These are phyloP conservation scores for Pyrenophora teres DNA, from an alignment of 2,329 filamentous ascomycete genomes.

Conservation along the genomic window DNA sequence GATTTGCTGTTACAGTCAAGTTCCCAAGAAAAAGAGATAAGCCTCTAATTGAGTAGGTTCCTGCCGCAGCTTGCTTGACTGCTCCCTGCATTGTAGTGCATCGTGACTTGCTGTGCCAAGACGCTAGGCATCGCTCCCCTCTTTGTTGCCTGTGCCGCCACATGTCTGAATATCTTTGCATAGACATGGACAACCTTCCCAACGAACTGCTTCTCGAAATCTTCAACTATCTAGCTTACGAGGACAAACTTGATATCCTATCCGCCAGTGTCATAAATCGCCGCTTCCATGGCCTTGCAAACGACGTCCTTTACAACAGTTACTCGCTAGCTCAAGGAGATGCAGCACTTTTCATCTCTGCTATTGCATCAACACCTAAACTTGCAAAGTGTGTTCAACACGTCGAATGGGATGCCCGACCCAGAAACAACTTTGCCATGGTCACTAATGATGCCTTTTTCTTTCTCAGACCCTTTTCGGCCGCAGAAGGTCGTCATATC, in stretches of 20 bases:
- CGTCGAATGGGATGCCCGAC: constrained; percentile 6
- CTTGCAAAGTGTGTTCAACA: background rate
- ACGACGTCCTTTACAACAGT: background rate
- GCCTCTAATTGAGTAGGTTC: no score
- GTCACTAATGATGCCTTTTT: background rate
- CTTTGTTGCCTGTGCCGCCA: background rate
- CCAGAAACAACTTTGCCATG: background rate
- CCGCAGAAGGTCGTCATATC: background rate
- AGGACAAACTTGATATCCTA: background rate
- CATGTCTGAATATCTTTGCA: no score
- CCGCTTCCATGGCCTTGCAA: constrained; percentile 5
- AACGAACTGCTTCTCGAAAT: constrained; percentile 9
- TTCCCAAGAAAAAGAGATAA: no score
- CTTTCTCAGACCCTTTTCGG: background rate
- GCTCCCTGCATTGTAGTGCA: no score
- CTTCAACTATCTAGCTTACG: background rate
- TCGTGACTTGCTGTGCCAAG: background rate
- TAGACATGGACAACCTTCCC: constrained; percentile 6
- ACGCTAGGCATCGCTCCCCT: background rate
- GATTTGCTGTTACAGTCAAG: background rate
- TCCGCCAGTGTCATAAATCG: constrained; percentile 5
- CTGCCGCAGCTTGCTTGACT: no score
- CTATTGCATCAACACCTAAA: constrained; percentile 3
- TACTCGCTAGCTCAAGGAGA: background rate
- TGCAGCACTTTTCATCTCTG: constrained; percentile 7